Evolutionary conservation across 345 rosid species (phyloP).

Genomic region (Balakata baccata): DNA sequence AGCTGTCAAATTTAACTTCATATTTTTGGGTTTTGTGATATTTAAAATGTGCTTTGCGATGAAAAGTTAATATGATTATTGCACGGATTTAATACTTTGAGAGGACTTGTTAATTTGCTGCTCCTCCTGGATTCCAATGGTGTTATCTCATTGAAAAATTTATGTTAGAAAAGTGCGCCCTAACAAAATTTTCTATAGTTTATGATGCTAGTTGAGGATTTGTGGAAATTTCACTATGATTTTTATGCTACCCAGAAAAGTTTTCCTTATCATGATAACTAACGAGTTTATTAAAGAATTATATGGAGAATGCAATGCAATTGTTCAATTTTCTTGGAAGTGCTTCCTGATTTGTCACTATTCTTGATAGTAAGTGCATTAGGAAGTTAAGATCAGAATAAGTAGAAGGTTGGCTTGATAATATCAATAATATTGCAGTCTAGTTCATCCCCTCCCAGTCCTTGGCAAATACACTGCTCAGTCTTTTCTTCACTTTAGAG

Average conservation of each 20-base stretch:
- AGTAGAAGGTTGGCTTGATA: background rate
- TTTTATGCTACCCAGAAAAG: background rate
- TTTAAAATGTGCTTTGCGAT: background rate
- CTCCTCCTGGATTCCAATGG: background rate
- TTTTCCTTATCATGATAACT: background rate
- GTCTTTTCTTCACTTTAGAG: background rate
- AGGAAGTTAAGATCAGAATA: background rate
- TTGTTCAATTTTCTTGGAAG: background rate
- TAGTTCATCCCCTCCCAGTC: background rate
- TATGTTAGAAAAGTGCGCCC: background rate
- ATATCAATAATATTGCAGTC: background rate
- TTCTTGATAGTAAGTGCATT: background rate
- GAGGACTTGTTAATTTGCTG: background rate
- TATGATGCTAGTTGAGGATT: background rate
- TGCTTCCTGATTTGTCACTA: background rate
- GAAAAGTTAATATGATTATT: background rate
- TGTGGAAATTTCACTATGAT: background rate
- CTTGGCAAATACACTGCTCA: background rate
- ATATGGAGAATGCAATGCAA: background rate
- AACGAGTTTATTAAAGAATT: background rate
- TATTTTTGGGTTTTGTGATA: background rate
- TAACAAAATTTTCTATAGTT: background rate
- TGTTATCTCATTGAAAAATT: background rate
- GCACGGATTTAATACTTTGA: background rate
- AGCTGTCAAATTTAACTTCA: slow-evolving; percentile 1